Evolutionary conservation across 2,329 filamentous ascomycete genomes (phyloP).

Genomic region (Ceratocystis papillata): DNA sequence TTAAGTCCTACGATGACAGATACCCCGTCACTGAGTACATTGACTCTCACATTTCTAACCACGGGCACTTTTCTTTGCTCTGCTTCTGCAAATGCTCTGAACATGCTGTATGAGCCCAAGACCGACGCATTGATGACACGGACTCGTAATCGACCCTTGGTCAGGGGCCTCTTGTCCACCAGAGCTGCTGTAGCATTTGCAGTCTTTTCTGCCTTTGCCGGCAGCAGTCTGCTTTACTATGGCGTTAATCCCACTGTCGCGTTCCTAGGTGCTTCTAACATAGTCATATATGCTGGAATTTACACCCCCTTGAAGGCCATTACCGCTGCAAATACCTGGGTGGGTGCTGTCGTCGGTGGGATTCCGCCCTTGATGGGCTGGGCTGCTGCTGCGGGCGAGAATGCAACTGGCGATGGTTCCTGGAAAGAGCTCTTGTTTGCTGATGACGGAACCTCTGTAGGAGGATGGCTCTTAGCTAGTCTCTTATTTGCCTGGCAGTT

Average conservation of each 20-base stretch:
- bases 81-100: constrained; percentile 86
- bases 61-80: constrained; percentile 77
- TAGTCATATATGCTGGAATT: constrained; percentile 75
- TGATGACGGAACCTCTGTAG: constrained; percentile 49
- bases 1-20: constrained; percentile 54
- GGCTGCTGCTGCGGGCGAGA: constrained; percentile 86
- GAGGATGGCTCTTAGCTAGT: constrained; percentile 79
- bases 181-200: constrained; percentile 70
- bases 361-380: constrained; percentile 97
- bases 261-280: constrained; percentile 73
- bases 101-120: constrained; percentile 90
- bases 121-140: constrained; percentile 88
- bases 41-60: constrained; percentile 87
- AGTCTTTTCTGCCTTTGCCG: constrained; percentile 55
- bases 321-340: constrained; percentile 83
- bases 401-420: constrained; percentile 61
- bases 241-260: constrained; percentile 93
- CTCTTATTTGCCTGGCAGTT: constrained; percentile 95
- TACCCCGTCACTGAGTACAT: constrained; percentile 73
- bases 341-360: constrained; percentile 81
- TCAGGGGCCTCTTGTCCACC: constrained; percentile 63
- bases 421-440: constrained; percentile 70
- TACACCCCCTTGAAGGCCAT: constrained; percentile 91
- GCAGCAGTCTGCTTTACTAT: constrained; percentile 65
- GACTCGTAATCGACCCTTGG: constrained; percentile 83